phyloP scores from a whole-genome alignment of 108 stramenopile species.

The Chaetoceros muelleri region DNA sequence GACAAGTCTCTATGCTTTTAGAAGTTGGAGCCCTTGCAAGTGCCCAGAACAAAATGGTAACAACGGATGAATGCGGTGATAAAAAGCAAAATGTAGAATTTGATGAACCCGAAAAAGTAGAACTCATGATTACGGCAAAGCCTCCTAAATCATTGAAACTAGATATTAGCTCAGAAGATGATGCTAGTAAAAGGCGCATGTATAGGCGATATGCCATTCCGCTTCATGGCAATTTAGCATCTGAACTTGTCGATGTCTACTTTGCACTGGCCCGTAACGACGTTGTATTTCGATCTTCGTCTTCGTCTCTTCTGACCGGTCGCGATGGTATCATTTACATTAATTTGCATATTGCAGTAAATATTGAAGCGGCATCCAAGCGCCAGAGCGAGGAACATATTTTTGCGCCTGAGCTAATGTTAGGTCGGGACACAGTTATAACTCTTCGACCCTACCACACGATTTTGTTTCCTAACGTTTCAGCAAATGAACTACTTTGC shows the following conservation, averaged over 20 bases:
- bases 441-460: conserved; percentile 59
- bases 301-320: conserved; percentile 30
- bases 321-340: conserved; percentile 64
- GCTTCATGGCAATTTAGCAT: conserved; percentile 59
- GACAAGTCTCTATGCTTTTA: conserved; percentile 42
- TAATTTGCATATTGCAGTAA: conserved; percentile 70
- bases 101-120: conserved; percentile 53
- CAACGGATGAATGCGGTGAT: background rate
- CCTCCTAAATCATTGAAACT: conserved; percentile 3
- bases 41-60: conserved; percentile 1
- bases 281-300: conserved; percentile 24
- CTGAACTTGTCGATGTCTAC: conserved; percentile 59
- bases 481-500: conserved; percentile 50
- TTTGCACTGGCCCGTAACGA: conserved; percentile 56
- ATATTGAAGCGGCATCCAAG: conserved; percentile 41
- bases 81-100: conserved; percentile 22
- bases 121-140: conserved; percentile 54
- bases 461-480: conserved; percentile 62
- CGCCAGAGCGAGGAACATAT: background rate
- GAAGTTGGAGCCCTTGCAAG: conserved; percentile 13
- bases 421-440: background rate
- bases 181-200: background rate
- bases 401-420: background rate
- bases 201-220: background rate
- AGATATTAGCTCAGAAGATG: conserved; percentile 3